These are phyloP conservation scores for Elongisporangium prolatum DNA, from an alignment of 352 stramenopile species.

Conservation along the genomic window DNA sequence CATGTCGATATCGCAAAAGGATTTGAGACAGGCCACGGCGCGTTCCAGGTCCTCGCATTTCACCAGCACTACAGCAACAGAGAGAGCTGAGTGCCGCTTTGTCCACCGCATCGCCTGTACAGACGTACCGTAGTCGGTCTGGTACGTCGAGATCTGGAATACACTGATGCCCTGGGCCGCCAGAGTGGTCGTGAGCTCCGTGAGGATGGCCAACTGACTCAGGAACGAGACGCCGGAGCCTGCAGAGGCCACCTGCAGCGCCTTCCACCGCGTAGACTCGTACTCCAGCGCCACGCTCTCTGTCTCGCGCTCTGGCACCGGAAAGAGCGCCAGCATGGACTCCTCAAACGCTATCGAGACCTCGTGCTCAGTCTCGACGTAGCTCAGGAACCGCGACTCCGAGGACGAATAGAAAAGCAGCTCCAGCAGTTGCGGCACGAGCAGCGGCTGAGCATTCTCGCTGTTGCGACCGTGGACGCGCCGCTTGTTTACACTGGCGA, in stretches of 20 bases:
- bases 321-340: slow-evolving; percentile 30
- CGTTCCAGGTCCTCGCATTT: slow-evolving; percentile 50
- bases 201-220: slow-evolving; percentile 50
- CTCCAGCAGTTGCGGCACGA: slow-evolving; percentile 44
- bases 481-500: slow-evolving; percentile 43
- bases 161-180: slow-evolving; percentile 46
- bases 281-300: slow-evolving; percentile 22
- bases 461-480: slow-evolving; percentile 19
- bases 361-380: slow-evolving; percentile 64
- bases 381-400: slow-evolving; percentile 43
- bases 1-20: slow-evolving; percentile 54
- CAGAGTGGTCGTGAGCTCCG: slow-evolving; percentile 53
- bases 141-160: slow-evolving; percentile 72
- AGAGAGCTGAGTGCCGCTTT: too few species aligned
- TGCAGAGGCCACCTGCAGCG: slow-evolving; percentile 55
- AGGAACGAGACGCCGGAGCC: slow-evolving; percentile 39
- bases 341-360: slow-evolving; percentile 64
- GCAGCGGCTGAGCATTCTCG: slow-evolving; percentile 4
- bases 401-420: slow-evolving; percentile 47
- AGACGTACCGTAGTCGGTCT: slow-evolving; percentile 56
- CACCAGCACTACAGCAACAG: slow-evolving; percentile 35
- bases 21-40: slow-evolving; percentile 39
- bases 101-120: background rate
- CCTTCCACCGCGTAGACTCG: slow-evolving; percentile 50
- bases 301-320: slow-evolving; percentile 3